phyloP scores from a whole-genome alignment of 2,329 filamentous ascomycete species.

The Cyphellophora europaea region DNA sequence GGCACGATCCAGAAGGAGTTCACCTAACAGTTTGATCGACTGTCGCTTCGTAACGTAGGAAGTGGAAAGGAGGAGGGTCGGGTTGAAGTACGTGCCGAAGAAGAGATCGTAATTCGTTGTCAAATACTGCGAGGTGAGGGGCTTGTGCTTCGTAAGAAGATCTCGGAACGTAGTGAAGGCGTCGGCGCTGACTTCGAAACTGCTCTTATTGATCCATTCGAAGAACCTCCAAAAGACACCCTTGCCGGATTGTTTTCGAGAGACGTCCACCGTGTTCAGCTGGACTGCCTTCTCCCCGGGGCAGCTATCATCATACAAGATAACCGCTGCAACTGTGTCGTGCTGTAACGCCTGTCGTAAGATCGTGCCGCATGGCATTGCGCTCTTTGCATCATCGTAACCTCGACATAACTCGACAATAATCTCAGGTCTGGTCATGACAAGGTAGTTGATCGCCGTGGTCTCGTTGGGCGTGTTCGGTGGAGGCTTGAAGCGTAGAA shows the following conservation, averaged over 20 bases:
- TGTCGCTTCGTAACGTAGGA: slow-evolving; percentile 97
- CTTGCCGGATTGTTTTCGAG: slow-evolving; percentile 63
- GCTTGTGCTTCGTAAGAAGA: slow-evolving; percentile 88
- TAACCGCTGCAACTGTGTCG: slow-evolving; percentile 80
- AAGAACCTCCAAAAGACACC: slow-evolving; percentile 97
- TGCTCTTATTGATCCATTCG: slow-evolving; percentile 91
- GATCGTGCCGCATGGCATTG: slow-evolving; percentile 82
- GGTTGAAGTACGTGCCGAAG: slow-evolving; percentile 65
- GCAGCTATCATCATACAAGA: slow-evolving; percentile 82
- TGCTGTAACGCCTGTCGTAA: slow-evolving; percentile 84
- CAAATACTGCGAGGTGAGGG: slow-evolving; percentile 78
- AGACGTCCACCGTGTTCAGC: slow-evolving; percentile 66
- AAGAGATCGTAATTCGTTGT: slow-evolving; percentile 86
- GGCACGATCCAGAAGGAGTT: slow-evolving; percentile 85
- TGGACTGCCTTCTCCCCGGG: slow-evolving; percentile 66
- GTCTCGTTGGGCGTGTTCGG: slow-evolving; percentile 58
- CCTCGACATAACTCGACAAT: slow-evolving; percentile 80
- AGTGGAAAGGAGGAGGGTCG: slow-evolving; percentile 75
- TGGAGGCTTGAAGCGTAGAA: slow-evolving; percentile 77
- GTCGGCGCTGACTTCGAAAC: slow-evolving; percentile 93
- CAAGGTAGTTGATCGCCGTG: slow-evolving; percentile 78
- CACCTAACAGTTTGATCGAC: slow-evolving; percentile 92
- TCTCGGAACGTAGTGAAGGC: slow-evolving; percentile 96
- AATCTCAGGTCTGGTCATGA: slow-evolving; percentile 76
- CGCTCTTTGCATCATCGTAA: slow-evolving; percentile 83